Evolutionary conservation across 148 eudicot genomes (phyloP).

Genomic region (Spergularia marina): DNA sequence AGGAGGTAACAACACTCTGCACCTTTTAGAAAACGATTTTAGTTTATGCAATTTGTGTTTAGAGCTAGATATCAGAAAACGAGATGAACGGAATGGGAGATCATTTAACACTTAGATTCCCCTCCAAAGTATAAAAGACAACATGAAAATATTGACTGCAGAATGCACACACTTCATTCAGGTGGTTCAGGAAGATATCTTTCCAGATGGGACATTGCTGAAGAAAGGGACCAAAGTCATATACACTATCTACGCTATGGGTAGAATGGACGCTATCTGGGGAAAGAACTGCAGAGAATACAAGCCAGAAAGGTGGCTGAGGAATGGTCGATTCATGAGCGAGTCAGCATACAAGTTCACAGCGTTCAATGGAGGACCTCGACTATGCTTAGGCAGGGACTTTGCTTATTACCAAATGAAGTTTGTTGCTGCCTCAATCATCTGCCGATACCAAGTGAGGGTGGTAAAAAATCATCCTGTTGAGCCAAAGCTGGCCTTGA

Average conservation of each 20-base stretch:
- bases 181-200: slow-evolving; percentile 80
- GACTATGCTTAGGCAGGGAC: slow-evolving; percentile 91
- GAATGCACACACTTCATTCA: too few relatives aligned
- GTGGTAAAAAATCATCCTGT: slow-evolving; percentile 62
- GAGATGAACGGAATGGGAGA: too few relatives aligned
- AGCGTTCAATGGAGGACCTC: slow-evolving; percentile 95
- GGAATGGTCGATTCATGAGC: slow-evolving; percentile 75
- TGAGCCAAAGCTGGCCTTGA: slow-evolving; percentile 81
- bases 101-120: too few relatives aligned
- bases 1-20: slow-evolving; percentile 56
- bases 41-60: too few relatives aligned
- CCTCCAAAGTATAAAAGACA: too few relatives aligned
- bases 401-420: slow-evolving; percentile 98
- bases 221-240: slow-evolving; percentile 88
- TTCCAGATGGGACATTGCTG: slow-evolving; percentile 82
- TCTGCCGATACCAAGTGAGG: slow-evolving; percentile 58
- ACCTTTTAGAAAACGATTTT: background rate
- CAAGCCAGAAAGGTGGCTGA: slow-evolving; percentile 90
- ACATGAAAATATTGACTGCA: too few relatives aligned
- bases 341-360: slow-evolving; percentile 95
- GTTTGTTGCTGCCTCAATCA: slow-evolving; percentile 78
- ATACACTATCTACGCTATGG: slow-evolving; percentile 90
- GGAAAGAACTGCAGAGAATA: slow-evolving; percentile 85
- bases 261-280: slow-evolving; percentile 95
- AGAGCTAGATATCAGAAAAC: too few relatives aligned